phyloP scores from a whole-genome alignment of 2,329 filamentous ascomycete genomes.

The Verruconis gallopava region DNA sequence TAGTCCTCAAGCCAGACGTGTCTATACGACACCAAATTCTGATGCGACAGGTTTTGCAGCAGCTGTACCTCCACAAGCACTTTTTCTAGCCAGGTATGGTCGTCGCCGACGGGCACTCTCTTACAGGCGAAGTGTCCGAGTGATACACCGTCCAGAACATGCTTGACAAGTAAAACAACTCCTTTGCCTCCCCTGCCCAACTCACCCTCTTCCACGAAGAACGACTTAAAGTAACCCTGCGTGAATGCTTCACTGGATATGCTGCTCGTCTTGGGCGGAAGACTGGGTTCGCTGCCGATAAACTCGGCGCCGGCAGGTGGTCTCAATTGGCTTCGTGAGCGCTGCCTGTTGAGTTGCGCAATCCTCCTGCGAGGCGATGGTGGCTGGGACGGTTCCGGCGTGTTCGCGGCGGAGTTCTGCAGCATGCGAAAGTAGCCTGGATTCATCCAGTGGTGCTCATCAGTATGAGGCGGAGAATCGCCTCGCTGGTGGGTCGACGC shows the following conservation, averaged over 20 bases:
- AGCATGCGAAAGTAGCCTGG: slow-evolving; percentile 96
- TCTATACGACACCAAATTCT: slow-evolving; percentile 90
- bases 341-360: slow-evolving; percentile 16
- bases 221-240: slow-evolving; percentile 81
- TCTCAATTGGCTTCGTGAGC: slow-evolving; percentile 29
- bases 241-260: slow-evolving; percentile 83
- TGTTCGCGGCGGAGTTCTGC: slow-evolving; percentile 43
- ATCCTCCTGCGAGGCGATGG: slow-evolving; percentile 37
- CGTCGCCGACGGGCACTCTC: slow-evolving; percentile 82
- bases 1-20: slow-evolving; percentile 95
- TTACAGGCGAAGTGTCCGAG: slow-evolving; percentile 94
- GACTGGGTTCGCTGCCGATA: slow-evolving; percentile 31
- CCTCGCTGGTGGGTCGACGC: slow-evolving; percentile 22
- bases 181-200: slow-evolving; percentile 87
- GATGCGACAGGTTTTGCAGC: slow-evolving; percentile 80
- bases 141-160: slow-evolving; percentile 78
- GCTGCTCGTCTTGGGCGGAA: slow-evolving; percentile 38
- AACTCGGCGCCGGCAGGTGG: slow-evolving; percentile 43
- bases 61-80: slow-evolving; percentile 87
- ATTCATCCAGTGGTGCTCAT: slow-evolving; percentile 41
- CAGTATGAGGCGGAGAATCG: slow-evolving; percentile 12
- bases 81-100: slow-evolving; percentile 92
- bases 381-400: slow-evolving; percentile 33
- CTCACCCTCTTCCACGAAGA: slow-evolving; percentile 80
- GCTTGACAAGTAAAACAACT: slow-evolving; percentile 84